A percentile compares a stretch with the other conserved stretches of the same genome.
phyloP scores from a whole-genome alignment of 2,329 filamentous ascomycete genomes.

The Achaetomium macrosporum region DNA sequence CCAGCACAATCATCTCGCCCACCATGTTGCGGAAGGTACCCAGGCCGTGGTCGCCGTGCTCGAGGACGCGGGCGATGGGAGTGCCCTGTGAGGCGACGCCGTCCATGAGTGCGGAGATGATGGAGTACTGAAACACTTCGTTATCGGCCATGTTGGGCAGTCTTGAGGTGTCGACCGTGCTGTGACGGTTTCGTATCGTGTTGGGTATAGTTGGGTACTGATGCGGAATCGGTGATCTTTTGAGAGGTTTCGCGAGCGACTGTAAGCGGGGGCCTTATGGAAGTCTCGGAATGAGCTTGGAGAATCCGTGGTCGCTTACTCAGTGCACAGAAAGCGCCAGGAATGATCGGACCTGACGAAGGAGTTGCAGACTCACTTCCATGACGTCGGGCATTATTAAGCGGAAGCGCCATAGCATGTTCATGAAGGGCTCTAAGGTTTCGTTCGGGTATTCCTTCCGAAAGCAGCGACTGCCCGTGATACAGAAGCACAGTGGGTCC shows the following conservation, averaged over 20 bases:
- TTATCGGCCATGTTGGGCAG: slow-evolving; percentile 27
- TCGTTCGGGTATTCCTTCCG: too few relatives aligned
- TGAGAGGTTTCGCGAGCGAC: background rate
- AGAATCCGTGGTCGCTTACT: background rate
- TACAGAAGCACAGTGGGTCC: too few relatives aligned
- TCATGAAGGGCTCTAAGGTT: too few relatives aligned
- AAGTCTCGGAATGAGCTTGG: background rate
- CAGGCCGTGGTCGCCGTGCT: slow-evolving; percentile 32
- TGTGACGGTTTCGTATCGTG: background rate
- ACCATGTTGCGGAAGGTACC: slow-evolving; percentile 32
- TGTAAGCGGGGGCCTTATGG: background rate
- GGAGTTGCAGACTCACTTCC: background rate
- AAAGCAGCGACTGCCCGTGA: too few relatives aligned
- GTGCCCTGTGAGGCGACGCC: slow-evolving; percentile 31
- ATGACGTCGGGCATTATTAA: background rate
- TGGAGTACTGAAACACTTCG: slow-evolving; percentile 32
- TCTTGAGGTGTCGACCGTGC: background rate
- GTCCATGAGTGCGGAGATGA: slow-evolving; percentile 33
- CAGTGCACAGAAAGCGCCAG: background rate
- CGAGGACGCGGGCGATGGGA: slow-evolving; percentile 27
- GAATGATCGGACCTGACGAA: background rate
- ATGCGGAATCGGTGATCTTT: background rate
- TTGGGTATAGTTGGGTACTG: background rate
- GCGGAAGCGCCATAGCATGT: background rate
- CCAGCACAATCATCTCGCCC: slow-evolving; percentile 33